Evolutionary conservation across 345 rosid species (phyloP), one percentile per base, ranked within the genome.

Genomic region (Eucalyptus cloeziana): DNA sequence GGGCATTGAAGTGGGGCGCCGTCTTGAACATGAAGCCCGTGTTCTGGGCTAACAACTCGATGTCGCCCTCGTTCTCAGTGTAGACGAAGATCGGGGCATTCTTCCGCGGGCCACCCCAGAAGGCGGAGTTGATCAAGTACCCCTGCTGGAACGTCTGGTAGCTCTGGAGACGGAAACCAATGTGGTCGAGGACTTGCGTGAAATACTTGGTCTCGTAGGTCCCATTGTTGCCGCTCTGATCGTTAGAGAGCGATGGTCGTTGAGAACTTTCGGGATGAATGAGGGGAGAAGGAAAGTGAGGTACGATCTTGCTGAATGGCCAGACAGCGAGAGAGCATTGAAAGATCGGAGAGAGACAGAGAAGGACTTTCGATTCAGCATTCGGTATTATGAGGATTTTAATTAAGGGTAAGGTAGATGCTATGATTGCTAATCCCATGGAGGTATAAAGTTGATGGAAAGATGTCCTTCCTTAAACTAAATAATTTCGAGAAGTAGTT

Each of bases 61-160:
- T 94, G 90, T 94, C 91, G 69, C 96, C 99, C 93, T 96, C 96
- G 89, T 96, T 96, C 16, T 96, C 98, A 25, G 96, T 94, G 92
- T 96, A 96, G 80, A 94, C 97, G 16, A 96, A 96, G 91, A 94
- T 92, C 2, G 96, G 96, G 19, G 87, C 58, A 13, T 76, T 76
- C 30, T 92, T 94, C 54, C 91, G 95, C 83, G 67, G 93, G 43
- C 89, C 92, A 7, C 85, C 83, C 96, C 95, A 94, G 89, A 89
- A 92, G 30, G 89, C 67, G 87, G 67, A 45, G 91, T 94, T 95
- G 91, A 94, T 91, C 69, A 96, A 94, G 89, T 95, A 96, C 95
- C 93, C 95, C 58, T 96, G 97, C 90, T 93, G 89, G 91, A 95
- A 95, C 3, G 87, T 93, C 67, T 93, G 92, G 83, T 94, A 95